These are phyloP conservation scores for Bryoerythrophyllum caledonicum DNA, from an alignment of 225 moss, liverwort and hornwort species.

Conservation along the genomic window DNA sequence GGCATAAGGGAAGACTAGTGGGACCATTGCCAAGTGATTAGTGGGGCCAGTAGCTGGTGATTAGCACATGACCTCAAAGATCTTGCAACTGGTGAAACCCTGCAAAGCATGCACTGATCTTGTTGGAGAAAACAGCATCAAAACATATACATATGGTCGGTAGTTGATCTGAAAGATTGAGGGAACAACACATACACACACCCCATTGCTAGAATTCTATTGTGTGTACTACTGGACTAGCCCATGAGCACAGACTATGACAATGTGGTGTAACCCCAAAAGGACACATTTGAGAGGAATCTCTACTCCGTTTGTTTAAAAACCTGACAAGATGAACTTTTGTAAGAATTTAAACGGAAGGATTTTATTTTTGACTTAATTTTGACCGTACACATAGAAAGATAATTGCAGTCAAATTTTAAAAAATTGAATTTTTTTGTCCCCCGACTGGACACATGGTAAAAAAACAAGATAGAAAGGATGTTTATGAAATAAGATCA, in stretches of 20 bases:
- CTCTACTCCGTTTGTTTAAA: too few relatives aligned
- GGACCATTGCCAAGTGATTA: background rate
- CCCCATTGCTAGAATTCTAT: background rate
- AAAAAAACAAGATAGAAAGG: too few relatives aligned
- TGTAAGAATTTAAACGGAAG: too few relatives aligned
- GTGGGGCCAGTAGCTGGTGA: background rate
- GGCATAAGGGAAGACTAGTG: background rate
- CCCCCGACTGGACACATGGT: too few relatives aligned
- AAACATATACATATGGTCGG: background rate
- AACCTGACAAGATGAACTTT: too few relatives aligned
- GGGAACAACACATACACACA: background rate
- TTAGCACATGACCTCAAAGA: conserved; percentile 8
- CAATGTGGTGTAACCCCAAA: background rate
- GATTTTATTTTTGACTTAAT: too few relatives aligned
- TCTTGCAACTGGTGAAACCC: background rate
- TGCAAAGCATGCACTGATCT: background rate
- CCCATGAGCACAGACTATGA: background rate
- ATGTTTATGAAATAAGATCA: background rate
- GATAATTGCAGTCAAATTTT: too few relatives aligned
- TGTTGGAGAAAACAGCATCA: background rate
- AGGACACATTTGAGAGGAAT: too few relatives aligned
- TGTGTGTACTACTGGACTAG: background rate
- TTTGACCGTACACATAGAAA: too few relatives aligned
- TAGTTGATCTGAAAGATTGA: background rate
- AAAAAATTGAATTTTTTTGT: too few relatives aligned